Evolutionary conservation across 1,284 basidiomycete species (phyloP), one percentile per base, ranked within the genome.

Genomic region (Cutaneotrichosporon sp.): DNA sequence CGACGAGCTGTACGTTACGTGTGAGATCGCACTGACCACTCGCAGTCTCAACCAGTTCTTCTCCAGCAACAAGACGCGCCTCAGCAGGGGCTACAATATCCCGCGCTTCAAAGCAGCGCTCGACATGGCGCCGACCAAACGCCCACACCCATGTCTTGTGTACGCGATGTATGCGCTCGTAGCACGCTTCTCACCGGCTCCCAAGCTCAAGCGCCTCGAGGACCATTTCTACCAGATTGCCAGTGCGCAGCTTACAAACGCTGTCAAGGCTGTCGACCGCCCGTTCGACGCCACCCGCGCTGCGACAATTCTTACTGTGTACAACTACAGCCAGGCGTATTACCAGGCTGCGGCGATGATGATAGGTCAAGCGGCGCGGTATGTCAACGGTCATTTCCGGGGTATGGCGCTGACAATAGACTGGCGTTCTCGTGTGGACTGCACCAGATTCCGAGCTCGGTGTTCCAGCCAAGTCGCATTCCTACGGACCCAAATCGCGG

Each of bases 111-210:
- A 72, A 60, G 74, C 76, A n/a, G 36, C 73, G 51, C 70, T 78
- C 11, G 63, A 73, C 0, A 62, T 76, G 1, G 73, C 75, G 1
- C 61, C 68, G 2, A 56, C 69, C 8, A 73, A 73, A 49, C 70
- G 76, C 11, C 76, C 76, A 0, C 76, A 78, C 52, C 75, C 73
- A 1, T 77, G 74, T 56, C 69, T 78, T 0, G 64, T 77, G 2
- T 73, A 78, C 66, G 65, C 76, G 0, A 78, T 78, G 73, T 78
- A 78, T 59, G 70, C 74, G 16, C 51, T 76, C 14, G 73, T 73
- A 0, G 72, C 73, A 0, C 62, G 68, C 46, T 66, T 72, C 32
- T 76, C 77, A 22, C 61, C 72, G 2, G 70, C 71, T 7, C 65
- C 65, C 2, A 58, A 71, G 2, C 75, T 79, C 36, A 63, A 70